These are phyloP conservation scores for Ustilago esculenta DNA, from an alignment of 1,284 basidiomycete species.

Conservation along the genomic window DNA sequence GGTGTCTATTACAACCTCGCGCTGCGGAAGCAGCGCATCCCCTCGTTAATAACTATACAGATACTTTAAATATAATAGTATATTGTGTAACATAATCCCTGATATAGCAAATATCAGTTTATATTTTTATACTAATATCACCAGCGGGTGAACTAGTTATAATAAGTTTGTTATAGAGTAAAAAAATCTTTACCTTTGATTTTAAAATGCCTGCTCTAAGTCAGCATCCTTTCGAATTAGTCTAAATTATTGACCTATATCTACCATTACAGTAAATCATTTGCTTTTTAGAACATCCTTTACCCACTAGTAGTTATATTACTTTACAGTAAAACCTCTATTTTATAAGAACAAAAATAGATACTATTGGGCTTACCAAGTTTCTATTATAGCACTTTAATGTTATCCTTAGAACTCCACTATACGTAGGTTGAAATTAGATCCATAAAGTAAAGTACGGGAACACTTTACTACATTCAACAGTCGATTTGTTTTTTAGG, in stretches of 20 bases:
- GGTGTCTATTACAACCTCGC: too few relatives aligned
- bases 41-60: too few relatives aligned
- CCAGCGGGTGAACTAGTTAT: background rate
- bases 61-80: too few relatives aligned
- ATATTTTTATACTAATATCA: too few relatives aligned
- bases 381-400: slow-evolving; percentile 27
- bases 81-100: too few relatives aligned
- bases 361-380: slow-evolving; percentile 35
- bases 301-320: slow-evolving; percentile 24
- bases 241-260: slow-evolving; percentile 8
- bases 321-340: slow-evolving; percentile 25
- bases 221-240: slow-evolving; percentile 19
- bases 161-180: slow-evolving; percentile 1
- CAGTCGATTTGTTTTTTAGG: background rate
- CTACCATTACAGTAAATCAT: slow-evolving; percentile 29
- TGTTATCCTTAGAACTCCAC: slow-evolving; percentile 27
- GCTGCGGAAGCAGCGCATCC: too few relatives aligned
- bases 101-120: too few relatives aligned
- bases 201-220: slow-evolving; percentile 18
- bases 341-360: slow-evolving; percentile 25
- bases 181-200: slow-evolving; percentile 1
- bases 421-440: slow-evolving; percentile 33
- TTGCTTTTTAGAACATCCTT: slow-evolving; percentile 38
- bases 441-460: slow-evolving; percentile 32
- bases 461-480: slow-evolving; percentile 32